Base-by-base conservation (phyloP, 2,329 filamentous ascomycete species). In the Calycina marina region DNA sequence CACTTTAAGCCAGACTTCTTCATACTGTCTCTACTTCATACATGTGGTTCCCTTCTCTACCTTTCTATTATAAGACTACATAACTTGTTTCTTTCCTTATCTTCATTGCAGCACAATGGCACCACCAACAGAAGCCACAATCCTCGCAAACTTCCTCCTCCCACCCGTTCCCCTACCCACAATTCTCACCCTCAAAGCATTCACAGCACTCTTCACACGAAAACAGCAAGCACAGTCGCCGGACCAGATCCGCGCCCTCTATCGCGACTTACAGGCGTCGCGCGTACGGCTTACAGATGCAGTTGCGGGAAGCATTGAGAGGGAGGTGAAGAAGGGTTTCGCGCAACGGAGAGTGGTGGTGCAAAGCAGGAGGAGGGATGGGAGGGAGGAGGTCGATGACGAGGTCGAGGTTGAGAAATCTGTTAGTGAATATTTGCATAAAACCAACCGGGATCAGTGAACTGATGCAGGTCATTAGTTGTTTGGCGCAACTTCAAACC, bases 141-240 rank as follows among this genome's bases (percentile, higher is more conserved):
- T 93, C 42, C 68, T 93, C 31, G 65, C 66, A 48, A 77, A 78
- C 55, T 92, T 88, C 53, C 71, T 93, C 37, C 68, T 92, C 20
- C 65, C 77, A 17, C 80, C 84, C 9, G 76, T 83, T 5, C 67
- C 78, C 16, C 63, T 93, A 22, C 76, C 79, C 25, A 69, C 77
- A 41, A 69, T 85, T 49, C 62, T 85, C 44, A 76, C 82, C 5
- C 65, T 85, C 28, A 65, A 74, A 36, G 70, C 83, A 42, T 93
- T 93, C 60, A 73, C 71, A 26, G 65, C 75, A 16, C 65, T 88
- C 25, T 90, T 93, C 49, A 83, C 84, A 8, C 69, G 66, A 31
- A 56, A 69, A 1, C 43, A 48, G 18, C 47, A 46, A 36, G n/a
- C n/a, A n/a, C n/a, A n/a, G n/a, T 46, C 49, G 10, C 49, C 47